phyloP scores from a whole-genome alignment of 768 basidiomycete species.

The Clathrus columnatus region DNA sequence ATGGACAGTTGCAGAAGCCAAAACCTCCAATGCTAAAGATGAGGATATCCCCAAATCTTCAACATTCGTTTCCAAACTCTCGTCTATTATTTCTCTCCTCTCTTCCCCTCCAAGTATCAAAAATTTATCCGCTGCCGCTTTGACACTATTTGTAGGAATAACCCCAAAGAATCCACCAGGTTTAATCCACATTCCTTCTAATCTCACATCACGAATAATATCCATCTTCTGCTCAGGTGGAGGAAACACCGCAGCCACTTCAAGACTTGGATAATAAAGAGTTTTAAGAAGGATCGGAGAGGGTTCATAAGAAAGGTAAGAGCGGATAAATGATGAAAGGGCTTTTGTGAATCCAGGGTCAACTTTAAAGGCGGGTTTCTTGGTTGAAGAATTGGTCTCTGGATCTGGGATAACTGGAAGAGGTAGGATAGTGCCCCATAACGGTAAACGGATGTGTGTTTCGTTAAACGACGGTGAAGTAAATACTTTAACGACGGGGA shows the following conservation, averaged over 20 bases:
- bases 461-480: conserved; percentile 4
- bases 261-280: conserved; percentile 42
- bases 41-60: no score
- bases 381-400: neutral
- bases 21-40: conserved; percentile 25
- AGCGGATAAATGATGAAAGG: conserved; percentile 54
- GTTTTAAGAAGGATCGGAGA: conserved; percentile 53
- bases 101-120: no score
- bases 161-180: conserved; percentile 22
- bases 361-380: neutral
- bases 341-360: neutral
- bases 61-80: no score
- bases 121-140: no score
- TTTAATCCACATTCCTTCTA: conserved; percentile 66
- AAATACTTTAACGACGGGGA: conserved; percentile 6
- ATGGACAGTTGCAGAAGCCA: conserved; percentile 63
- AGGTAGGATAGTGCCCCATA: conserved; percentile 4
- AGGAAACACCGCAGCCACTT: conserved; percentile 49
- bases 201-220: conserved; percentile 62
- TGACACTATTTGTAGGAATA: no score
- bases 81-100: no score
- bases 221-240: conserved; percentile 54
- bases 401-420: neutral
- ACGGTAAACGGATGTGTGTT: conserved; percentile 4
- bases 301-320: conserved; percentile 49